Percentiles rank a stretch among this genome's conserved stretches.
Evolutionary conservation across 768 basidiomycete genomes (phyloP).

Genomic region (Russula griseocarnosa): DNA sequence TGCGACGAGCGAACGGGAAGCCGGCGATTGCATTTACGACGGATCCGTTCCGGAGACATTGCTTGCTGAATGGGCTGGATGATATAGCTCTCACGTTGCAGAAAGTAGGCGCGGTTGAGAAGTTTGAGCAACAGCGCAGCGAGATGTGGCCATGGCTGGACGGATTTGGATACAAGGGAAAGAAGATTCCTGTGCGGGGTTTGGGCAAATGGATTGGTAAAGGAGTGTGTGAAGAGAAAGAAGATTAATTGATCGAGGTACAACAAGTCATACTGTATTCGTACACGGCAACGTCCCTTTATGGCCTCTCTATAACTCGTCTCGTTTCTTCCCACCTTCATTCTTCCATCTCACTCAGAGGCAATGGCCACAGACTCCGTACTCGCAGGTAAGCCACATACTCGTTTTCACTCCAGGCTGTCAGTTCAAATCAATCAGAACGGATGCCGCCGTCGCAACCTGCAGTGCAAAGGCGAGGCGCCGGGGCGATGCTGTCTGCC

Average conservation of each 20-base stretch:
- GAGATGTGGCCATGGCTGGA: constrained; percentile 93
- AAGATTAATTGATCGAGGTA: too few relatives aligned
- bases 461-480: constrained; percentile 36
- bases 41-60: constrained; percentile 90
- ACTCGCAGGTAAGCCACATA: neutral
- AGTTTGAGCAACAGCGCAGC: constrained; percentile 77
- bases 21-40: constrained; percentile 69
- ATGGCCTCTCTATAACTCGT: neutral
- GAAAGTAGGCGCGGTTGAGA: constrained; percentile 62
- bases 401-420: neutral
- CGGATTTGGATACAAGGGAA: constrained; percentile 85
- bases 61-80: constrained; percentile 92
- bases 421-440: constrained; percentile 8
- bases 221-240: constrained; percentile 4
- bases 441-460: constrained; percentile 27
- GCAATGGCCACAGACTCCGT: neutral
- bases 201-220: constrained; percentile 73
- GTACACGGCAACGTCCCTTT: neutral
- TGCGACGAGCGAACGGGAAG: constrained; percentile 62
- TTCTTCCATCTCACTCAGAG: neutral
- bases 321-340: neutral
- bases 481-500: constrained; percentile 44
- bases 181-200: constrained; percentile 57
- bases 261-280: too few relatives aligned
- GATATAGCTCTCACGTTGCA: constrained; percentile 95